These are phyloP conservation scores for Persicaria maculosa DNA, from an alignment of 148 eudicot species.

Conservation along the genomic window DNA sequence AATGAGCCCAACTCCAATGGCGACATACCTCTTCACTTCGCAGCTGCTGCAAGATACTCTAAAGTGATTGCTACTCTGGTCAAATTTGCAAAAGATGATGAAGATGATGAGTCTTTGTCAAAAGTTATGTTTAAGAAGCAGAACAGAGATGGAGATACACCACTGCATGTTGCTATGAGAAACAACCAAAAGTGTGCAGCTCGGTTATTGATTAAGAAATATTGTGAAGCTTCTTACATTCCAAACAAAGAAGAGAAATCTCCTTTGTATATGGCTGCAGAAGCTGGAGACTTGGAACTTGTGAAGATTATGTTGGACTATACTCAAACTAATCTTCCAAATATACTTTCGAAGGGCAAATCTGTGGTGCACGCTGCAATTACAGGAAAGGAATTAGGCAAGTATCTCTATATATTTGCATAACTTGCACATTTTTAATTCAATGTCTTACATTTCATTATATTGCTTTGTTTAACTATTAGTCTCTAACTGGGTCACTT, in stretches of 20 bases:
- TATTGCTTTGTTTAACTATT: no score
- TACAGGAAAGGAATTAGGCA: conserved; percentile 12
- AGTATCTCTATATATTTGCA: conserved; percentile 21
- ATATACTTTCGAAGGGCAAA: conserved; percentile 7
- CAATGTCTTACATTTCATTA: no score
- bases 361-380: conserved; percentile 29
- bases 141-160: no score
- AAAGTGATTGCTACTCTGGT: no score
- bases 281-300: conserved; percentile 23
- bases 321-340: no score
- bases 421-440: no score
- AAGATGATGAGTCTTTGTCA: no score
- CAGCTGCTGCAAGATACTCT: no score
- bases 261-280: conserved; percentile 28
- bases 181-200: conserved; percentile 20
- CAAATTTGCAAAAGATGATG: no score
- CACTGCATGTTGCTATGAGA: conserved; percentile 25
- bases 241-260: conserved; percentile 23
- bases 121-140: no score
- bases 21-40: no score
- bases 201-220: conserved; percentile 15
- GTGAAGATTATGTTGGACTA: conserved; percentile 11
- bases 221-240: conserved; percentile 12
- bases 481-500: no score
- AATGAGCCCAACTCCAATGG: conserved; percentile 19